Evolutionary conservation across 306 rosid genomes (phyloP).

Genomic region (Fragaria ananassa): DNA sequence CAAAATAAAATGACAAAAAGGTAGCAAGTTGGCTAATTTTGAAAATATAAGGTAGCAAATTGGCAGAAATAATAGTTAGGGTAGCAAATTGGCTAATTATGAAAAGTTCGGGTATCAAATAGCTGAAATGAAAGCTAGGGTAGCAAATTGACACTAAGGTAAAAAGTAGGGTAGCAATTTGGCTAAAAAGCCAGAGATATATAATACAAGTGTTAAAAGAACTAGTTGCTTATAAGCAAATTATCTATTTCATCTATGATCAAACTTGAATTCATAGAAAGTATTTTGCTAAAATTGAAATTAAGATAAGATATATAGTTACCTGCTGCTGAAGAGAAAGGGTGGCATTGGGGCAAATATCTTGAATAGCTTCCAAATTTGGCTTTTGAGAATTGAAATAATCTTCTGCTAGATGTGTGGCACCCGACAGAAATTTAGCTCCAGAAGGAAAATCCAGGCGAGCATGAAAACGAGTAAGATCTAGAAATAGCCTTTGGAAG

Average conservation of each 20-base stretch:
- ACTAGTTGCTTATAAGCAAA: not conserved
- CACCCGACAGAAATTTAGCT: conserved; percentile 63
- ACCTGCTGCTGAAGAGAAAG: conserved; percentile 97
- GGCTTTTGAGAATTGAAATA: conserved; percentile 60
- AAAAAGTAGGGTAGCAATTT: too few relatives aligned
- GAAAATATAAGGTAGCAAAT: too few relatives aligned
- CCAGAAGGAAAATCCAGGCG: conserved; percentile 79
- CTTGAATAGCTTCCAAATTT: conserved; percentile 54
- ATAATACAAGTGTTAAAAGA: not conserved
- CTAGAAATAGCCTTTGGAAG: conserved; percentile 68
- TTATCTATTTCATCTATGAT: not conserved
- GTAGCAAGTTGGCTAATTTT: too few relatives aligned
- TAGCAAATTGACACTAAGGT: too few relatives aligned
- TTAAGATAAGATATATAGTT: conserved; percentile 18
- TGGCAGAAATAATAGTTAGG: too few relatives aligned
- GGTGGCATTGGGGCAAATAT: conserved; percentile 60
- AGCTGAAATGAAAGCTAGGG: too few relatives aligned
- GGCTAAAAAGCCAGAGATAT: too few relatives aligned
- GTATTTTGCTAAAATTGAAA: not conserved
- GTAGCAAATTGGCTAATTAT: too few relatives aligned
- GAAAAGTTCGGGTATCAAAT: too few relatives aligned
- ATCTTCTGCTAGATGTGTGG: conserved; percentile 58
- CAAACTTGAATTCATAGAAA: not conserved
- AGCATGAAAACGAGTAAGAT: conserved; percentile 75
- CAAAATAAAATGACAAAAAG: too few relatives aligned